Conservation (phyloP, 371 early-diverging fungal species). For the Cokeromyces recurvatus region DNA sequence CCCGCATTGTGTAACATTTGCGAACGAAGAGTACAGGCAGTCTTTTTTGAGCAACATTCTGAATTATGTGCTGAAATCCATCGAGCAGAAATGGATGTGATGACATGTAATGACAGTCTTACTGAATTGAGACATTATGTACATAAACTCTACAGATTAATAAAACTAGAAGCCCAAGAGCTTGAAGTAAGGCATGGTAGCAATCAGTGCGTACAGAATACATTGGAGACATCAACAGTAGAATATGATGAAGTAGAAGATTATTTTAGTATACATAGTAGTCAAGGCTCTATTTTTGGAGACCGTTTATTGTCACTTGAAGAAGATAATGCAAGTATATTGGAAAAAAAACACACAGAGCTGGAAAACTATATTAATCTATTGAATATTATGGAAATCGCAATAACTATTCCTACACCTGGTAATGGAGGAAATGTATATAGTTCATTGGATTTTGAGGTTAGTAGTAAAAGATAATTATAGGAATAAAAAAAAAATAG, state of each 20-base stretch:
- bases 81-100: constrained; percentile 72
- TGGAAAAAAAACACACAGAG: constrained; percentile 19
- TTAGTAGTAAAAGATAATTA: background rate
- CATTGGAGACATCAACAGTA: background rate
- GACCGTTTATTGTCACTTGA: constrained; percentile 15
- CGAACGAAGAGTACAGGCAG: constrained; percentile 68
- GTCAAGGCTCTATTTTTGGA: constrained; percentile 10
- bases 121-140: constrained; percentile 56
- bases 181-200: no score
- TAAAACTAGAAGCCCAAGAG: constrained; percentile 10
- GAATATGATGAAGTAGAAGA: background rate
- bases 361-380: constrained; percentile 21
- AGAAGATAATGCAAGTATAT: constrained; percentile 7
- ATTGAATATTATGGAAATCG: constrained; percentile 25
- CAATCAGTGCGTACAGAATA: no score
- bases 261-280: background rate
- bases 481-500: no score
- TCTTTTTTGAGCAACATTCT: constrained; percentile 76
- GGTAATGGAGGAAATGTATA: no score
- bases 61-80: constrained; percentile 74
- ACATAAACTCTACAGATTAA: constrained; percentile 47
- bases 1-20: constrained; percentile 76
- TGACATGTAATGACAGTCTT: constrained; percentile 68
- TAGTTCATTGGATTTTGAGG: no score
- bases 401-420: constrained; percentile 40